Evolutionary conservation across 495 filamentous ascomycete species (phyloP).

Genomic region (Pseudevernia furfuracea): DNA sequence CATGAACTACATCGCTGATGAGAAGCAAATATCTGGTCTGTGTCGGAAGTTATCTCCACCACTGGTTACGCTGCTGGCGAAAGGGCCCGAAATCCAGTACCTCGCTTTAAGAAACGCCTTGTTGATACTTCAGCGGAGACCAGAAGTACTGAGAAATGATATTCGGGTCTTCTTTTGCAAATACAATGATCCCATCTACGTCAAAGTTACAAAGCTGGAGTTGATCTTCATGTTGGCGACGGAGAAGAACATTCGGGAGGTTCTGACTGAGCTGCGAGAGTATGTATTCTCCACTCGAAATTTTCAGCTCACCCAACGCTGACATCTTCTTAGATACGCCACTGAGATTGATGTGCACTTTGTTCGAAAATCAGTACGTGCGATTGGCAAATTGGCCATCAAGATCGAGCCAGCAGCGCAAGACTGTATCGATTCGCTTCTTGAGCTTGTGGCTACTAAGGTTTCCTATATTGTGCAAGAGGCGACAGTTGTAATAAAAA

Average conservation of each 20-base stretch:
- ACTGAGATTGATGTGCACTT: constrained; percentile 99
- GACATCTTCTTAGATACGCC: constrained; percentile 54
- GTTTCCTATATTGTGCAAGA: constrained; percentile 99
- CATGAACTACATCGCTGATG: constrained; percentile 96
- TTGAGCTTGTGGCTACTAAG: constrained; percentile 95
- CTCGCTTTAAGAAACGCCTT: constrained; percentile 90
- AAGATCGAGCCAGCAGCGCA: constrained; percentile 94
- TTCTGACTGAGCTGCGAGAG: constrained; percentile 89
- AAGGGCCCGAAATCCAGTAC: constrained; percentile 96
- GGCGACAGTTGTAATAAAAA: constrained; percentile 97
- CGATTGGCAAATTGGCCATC: constrained; percentile 96
- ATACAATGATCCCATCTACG: constrained; percentile 99
- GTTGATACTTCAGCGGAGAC: constrained; percentile 84
- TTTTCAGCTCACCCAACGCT: neutral
- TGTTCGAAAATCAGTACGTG: constrained; percentile 92
- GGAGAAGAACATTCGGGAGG: constrained; percentile 92
- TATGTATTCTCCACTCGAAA: constrained; percentile 34
- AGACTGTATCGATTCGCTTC: constrained; percentile 82
- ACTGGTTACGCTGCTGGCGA: constrained; percentile 88
- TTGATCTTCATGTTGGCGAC: constrained; percentile 98
- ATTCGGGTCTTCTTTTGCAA: constrained; percentile 99
- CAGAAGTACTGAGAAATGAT: constrained; percentile 91
- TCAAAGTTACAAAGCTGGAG: constrained; percentile 98
- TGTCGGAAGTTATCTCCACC: constrained; percentile 93
- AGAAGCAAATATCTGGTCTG: constrained; percentile 80